These are phyloP conservation scores for Anisodus acutangulus DNA, from an alignment of 257 asterid species.

Conservation along the genomic window DNA sequence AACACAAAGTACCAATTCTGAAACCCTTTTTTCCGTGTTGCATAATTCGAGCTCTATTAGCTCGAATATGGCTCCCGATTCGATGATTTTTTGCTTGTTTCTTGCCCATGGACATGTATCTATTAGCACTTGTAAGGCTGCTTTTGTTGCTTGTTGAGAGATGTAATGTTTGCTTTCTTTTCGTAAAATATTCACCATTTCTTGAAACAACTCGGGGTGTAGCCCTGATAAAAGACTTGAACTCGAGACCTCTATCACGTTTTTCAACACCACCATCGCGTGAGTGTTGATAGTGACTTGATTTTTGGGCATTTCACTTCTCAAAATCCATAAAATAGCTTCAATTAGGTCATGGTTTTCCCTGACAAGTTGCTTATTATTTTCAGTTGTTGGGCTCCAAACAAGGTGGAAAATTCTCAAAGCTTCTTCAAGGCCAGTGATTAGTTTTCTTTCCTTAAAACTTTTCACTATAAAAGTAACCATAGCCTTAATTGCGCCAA, in stretches of 20 bases:
- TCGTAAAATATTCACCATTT: slow-evolving; percentile 21
- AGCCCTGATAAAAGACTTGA: slow-evolving; percentile 35
- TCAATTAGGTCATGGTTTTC: slow-evolving; percentile 39
- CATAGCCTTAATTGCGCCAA: slow-evolving; percentile 40
- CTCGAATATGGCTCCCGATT: slow-evolving; percentile 44
- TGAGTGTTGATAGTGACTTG: slow-evolving; percentile 27
- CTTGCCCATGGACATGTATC: slow-evolving; percentile 50
- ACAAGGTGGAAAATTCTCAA: slow-evolving; percentile 43
- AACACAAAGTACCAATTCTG: slow-evolving; percentile 51
- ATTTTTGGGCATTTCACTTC: background rate
- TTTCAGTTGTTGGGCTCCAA: slow-evolving; percentile 22
- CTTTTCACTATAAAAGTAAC: slow-evolving; percentile 34
- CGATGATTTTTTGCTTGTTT: slow-evolving; percentile 51
- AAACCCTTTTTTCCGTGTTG: slow-evolving; percentile 44
- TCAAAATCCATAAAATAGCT: slow-evolving; percentile 53
- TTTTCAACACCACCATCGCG: slow-evolving; percentile 44
- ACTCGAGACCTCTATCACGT: slow-evolving; percentile 31
- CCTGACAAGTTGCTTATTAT: slow-evolving; percentile 26
- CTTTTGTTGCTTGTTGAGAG: slow-evolving; percentile 38
- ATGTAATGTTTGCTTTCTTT: slow-evolving; percentile 20
- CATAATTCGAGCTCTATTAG: slow-evolving; percentile 54
- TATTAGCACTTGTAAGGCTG: slow-evolving; percentile 45
- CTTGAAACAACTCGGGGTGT: slow-evolving; percentile 42
- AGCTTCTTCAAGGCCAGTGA: slow-evolving; percentile 44
- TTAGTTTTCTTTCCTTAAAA: background rate